A percentile compares a stretch with the other conserved stretches of the same genome.
Conservation (phyloP, 331 rosid species). For the Rosa hybrid region DNA sequence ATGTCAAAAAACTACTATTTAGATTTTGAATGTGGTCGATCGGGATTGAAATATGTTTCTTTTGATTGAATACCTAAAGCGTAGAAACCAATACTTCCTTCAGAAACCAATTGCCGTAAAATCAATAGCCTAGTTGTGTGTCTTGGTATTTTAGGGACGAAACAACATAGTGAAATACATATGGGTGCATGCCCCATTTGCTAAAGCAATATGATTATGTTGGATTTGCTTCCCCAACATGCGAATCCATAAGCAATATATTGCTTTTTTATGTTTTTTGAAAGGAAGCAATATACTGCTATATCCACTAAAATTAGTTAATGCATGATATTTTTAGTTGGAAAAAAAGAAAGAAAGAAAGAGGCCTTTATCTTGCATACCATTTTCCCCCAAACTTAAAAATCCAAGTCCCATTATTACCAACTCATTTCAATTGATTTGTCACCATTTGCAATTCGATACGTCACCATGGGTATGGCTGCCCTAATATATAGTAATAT, state of each 20-base stretch:
- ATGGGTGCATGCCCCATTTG: background rate
- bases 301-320: conserved; percentile 2
- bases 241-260: background rate
- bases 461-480: conserved; percentile 26
- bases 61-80: background rate
- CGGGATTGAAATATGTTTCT: background rate
- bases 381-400: background rate
- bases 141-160: background rate
- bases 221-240: conserved; percentile 2
- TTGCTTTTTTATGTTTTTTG: no score
- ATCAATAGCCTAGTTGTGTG: background rate
- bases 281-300: background rate
- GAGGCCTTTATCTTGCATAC: background rate
- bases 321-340: background rate
- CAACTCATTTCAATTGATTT: conserved; percentile 56
- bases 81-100: background rate
- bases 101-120: no score
- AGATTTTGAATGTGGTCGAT: no score
- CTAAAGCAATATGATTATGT: background rate
- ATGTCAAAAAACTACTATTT: no score
- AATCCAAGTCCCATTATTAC: conserved; percentile 39
- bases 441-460: conserved; percentile 50
- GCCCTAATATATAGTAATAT: conserved; percentile 1
- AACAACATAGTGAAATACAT: background rate
- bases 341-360: background rate